Evolutionary conservation across 2,329 filamentous ascomycete genomes (phyloP), one percentile per base, ranked within the genome.

Genomic region (Fusarium domesticum): DNA sequence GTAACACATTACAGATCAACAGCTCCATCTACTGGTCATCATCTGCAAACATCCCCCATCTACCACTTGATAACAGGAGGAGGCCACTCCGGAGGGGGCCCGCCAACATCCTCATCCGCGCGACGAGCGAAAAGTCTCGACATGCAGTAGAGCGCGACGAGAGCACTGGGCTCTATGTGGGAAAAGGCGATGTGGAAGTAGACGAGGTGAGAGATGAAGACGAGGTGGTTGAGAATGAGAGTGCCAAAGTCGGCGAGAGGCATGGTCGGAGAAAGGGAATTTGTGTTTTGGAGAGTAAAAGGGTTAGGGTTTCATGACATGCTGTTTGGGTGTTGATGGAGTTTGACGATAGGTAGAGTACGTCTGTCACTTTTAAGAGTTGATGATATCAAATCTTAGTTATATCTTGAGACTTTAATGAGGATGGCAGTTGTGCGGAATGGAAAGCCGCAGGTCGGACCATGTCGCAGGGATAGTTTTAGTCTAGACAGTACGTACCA

Each of bases 171-270:
- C 47, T 77, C 74, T 41, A 74, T 69, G 48, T 73, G 67, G 15
- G 73, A 66, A 46, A 79, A 67, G 44, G 73, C 74, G 48, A 75
- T 71, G 57, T 70, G 71, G 57, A 78, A 73, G 60, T 78, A 77
- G 48, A 76, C 69, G 42, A 79, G 64, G 39, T 75, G 76, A 32
- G 73, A 75, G 51, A 79, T 64, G 58, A 79, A 79, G 56, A 78
- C 73, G 41, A 77, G 64, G 51, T 77, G 67, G 53, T 76, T 68
- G 39, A 78, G 64, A 50, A 78, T 60, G 25, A 76, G 64, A n/a
- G 75, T 71, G 37, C 75, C 75, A 18, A 79, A 59, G 63, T 78
- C 73, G 56, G 69, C 67, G 46, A 79, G 65, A 58, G 76, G 70
- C 76, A 79, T 79, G 49, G 38, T 14, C 31, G 32, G 38, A 12